These are phyloP conservation scores for Wickerhamia fluorescens DNA, from an alignment of 805 yeast genomes.

Conservation along the genomic window DNA sequence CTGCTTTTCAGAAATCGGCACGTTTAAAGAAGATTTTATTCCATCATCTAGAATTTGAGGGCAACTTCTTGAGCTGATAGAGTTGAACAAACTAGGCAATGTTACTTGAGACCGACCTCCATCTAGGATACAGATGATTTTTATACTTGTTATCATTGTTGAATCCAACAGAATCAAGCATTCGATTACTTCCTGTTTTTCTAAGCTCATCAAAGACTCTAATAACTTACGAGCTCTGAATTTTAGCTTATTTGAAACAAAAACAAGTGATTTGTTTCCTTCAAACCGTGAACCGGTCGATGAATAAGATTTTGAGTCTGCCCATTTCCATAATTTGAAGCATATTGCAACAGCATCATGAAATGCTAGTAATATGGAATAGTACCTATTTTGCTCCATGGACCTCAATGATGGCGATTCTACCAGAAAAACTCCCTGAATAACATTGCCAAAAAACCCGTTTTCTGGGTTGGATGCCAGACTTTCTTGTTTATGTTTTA, in stretches of 20 bases:
- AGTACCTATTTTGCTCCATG: constrained; percentile 46
- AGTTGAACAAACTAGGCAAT: constrained; percentile 56
- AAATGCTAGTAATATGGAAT: constrained; percentile 55
- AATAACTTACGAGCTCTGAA: constrained; percentile 60
- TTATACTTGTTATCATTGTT: constrained; percentile 26
- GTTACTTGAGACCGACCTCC: constrained; percentile 76
- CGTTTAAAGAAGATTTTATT: constrained; percentile 41
- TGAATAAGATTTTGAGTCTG: constrained; percentile 35
- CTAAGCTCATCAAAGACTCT: constrained; percentile 57
- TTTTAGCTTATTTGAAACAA: constrained; percentile 53
- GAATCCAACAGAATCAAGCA: constrained; percentile 42
- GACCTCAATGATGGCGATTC: constrained; percentile 53
- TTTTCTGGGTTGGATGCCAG: constrained; percentile 20
- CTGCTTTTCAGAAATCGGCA: constrained; percentile 37
- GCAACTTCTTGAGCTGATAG: constrained; percentile 42
- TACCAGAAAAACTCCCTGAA: constrained; percentile 72
- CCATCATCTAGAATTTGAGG: constrained; percentile 23
- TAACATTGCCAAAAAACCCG: constrained; percentile 59
- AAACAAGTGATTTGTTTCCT: constrained; percentile 22
- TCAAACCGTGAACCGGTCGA: constrained; percentile 1
- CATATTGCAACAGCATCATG: constrained; percentile 50
- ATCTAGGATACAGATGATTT: constrained; percentile 70
- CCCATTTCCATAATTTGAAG: constrained; percentile 65
- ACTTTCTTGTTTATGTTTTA: constrained; percentile 12
- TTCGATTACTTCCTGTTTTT: constrained; percentile 69